These are phyloP conservation scores for Coelastrella sp. DNA, from an alignment of 139 green algal genomes.

Conservation along the genomic window DNA sequence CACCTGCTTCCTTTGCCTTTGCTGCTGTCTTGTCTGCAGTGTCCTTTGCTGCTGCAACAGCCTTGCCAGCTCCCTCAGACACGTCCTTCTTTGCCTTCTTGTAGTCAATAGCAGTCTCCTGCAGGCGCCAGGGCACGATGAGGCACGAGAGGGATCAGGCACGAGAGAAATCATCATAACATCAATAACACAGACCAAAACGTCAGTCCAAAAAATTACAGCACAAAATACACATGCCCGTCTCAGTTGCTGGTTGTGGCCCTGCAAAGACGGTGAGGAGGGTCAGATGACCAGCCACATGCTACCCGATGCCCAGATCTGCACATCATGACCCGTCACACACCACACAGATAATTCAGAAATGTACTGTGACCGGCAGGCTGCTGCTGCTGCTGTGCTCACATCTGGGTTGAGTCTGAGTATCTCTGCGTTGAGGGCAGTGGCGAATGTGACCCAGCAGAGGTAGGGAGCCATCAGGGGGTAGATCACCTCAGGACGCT, in stretches of 20 bases:
- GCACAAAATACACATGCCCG: neutral
- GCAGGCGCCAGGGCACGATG: neutral
- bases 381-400: neutral
- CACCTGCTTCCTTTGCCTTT: constrained; percentile 33
- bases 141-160: neutral
- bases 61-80: constrained; percentile 20
- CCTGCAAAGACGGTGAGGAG: no score
- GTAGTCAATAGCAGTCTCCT: constrained; percentile 47
- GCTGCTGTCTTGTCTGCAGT: constrained; percentile 6
- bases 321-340: neutral
- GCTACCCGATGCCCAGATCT: neutral
- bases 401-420: constrained; percentile 51
- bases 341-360: no score
- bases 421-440: constrained; percentile 52
- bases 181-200: neutral
- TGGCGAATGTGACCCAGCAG: constrained; percentile 54
- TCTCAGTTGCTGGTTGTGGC: no score
- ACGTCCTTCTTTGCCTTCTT: constrained; percentile 44
- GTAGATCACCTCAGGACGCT: constrained; percentile 26
- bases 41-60: constrained; percentile 5
- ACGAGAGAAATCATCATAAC: neutral
- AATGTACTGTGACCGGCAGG: neutral
- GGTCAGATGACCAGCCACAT: no score
- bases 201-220: neutral
- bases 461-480: constrained; percentile 66